phyloP scores from a whole-genome alignment of 2,329 filamentous ascomycete species.

The Fusarium tanahbumbuense region DNA sequence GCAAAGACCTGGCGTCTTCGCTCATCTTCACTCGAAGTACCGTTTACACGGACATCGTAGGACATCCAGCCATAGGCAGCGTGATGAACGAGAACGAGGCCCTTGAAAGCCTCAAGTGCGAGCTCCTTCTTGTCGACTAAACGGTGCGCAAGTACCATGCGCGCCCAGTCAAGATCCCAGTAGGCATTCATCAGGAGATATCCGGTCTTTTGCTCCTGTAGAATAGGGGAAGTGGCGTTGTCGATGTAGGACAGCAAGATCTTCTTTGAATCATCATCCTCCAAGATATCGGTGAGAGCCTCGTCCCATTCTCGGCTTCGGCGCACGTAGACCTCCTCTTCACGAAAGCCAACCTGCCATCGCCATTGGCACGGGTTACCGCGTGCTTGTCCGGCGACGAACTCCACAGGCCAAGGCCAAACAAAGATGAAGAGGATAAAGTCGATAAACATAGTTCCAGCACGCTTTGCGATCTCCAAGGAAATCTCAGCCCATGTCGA shows the following conservation, averaged over 20 bases:
- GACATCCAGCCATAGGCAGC: conserved; percentile 74
- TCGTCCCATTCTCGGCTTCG: conserved; percentile 79
- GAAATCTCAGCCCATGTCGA: conserved; percentile 68
- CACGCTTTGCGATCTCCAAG: conserved; percentile 69
- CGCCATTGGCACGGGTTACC: conserved; percentile 79
- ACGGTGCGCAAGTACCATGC: conserved; percentile 79
- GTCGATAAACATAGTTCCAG: conserved; percentile 77
- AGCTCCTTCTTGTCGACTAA: conserved; percentile 73
- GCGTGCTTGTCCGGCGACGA: conserved; percentile 69
- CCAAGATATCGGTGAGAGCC: conserved; percentile 66
- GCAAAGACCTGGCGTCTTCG: conserved; percentile 79
- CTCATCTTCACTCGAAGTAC: conserved; percentile 67
- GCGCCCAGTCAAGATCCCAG: conserved; percentile 88
- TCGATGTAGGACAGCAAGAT: conserved; percentile 72
- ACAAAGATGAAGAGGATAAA: conserved; percentile 75
- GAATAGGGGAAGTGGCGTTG: conserved; percentile 74
- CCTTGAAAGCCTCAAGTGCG: conserved; percentile 74
- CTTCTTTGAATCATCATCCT: conserved; percentile 63
- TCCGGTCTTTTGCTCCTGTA: conserved; percentile 82
- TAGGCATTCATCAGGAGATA: conserved; percentile 86
- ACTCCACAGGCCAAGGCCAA: conserved; percentile 79
- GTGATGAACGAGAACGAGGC: conserved; percentile 75
- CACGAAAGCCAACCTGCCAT: conserved; percentile 78
- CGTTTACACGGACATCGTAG: conserved; percentile 69
- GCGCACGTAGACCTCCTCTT: conserved; percentile 83